Evolutionary conservation across 2,329 filamentous ascomycete species (phyloP), one percentile per base, ranked within the genome.

Genomic region (Cladosporium colombiae): DNA sequence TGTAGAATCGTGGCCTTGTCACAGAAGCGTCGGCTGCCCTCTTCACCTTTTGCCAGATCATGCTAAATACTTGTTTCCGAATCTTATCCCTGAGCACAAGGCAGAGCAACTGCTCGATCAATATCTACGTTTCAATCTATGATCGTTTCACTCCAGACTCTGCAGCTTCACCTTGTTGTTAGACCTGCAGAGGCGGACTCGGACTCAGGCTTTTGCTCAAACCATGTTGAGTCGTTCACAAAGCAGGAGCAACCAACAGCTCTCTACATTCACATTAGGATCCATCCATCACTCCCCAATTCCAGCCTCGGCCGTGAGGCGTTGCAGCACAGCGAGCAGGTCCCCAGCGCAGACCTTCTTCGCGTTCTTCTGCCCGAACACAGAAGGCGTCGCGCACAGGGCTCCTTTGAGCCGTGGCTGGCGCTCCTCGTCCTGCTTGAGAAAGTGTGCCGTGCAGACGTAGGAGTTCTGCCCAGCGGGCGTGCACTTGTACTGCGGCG

Each of bases 361-460:
- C 0, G 82, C 82, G 57, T 76, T 80, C 73, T 82, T 83, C 76
- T 80, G 81, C 2, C 83, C 83, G 67, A 74, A 81, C 0, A 84
- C 73, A 63, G 79, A 74, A 0, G 73, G 67, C 2, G 82, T 78
- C 63, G 79, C 72, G 27, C 80, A 82, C 21, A 84, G 70, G 3
- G 76, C 74, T 0, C 76, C 76, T 3, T 70, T 69, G 4, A 79
- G 70, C 10, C 70, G 68, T 1, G 74, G 71, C 56, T 74, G 70
- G 5, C 62, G 59, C 0, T 58, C 23, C 8, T 65, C 67, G 27
- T 75, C 74, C 25, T 62, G 29, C 3, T 64, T 55, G 7, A 23
- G 29, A 67, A 81, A 82, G 49, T 64, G 71, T 37, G 78, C 80
- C 1, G 72, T 64, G 11, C 78, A 76, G 29, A 72, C 74, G 69